Evolutionary conservation across 2,329 filamentous ascomycete genomes (phyloP).

Genomic region (Knoxdaviesia capensis): DNA sequence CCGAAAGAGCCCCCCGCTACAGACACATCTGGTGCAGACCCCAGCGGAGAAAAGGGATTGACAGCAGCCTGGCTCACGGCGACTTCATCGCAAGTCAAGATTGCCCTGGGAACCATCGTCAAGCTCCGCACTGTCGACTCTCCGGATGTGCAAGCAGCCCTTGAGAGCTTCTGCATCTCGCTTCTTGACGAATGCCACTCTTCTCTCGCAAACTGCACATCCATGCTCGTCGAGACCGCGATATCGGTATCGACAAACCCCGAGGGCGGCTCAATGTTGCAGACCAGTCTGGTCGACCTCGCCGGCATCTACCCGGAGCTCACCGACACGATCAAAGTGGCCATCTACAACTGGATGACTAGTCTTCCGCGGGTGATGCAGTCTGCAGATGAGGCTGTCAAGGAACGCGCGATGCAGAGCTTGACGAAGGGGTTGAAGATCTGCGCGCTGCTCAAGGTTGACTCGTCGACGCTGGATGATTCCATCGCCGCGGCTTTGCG

Average conservation of each 20-base stretch:
- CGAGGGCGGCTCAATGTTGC: constrained; percentile 14
- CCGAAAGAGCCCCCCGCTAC: too few species aligned
- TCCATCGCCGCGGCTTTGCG: constrained; percentile 48
- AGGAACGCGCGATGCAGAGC: constrained; percentile 51
- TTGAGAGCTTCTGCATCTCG: constrained; percentile 52
- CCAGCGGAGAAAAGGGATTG: constrained; percentile 15
- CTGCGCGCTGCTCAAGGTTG: constrained; percentile 39
- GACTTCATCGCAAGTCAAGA: constrained; percentile 61
- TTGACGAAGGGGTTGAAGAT: constrained; percentile 55
- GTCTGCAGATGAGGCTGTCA: constrained; percentile 59
- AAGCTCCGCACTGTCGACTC: constrained; percentile 55
- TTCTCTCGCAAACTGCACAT: constrained; percentile 47
- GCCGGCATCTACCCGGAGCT: constrained; percentile 41
- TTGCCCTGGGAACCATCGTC: constrained; percentile 60
- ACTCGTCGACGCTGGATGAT: constrained; percentile 46
- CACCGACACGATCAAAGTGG: constrained; percentile 43
- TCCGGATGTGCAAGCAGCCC: constrained; percentile 42
- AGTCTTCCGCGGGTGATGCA: constrained; percentile 71
- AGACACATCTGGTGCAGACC: too few species aligned
- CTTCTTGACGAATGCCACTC: constrained; percentile 61
- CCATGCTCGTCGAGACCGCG: constrained; percentile 63
- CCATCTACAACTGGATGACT: constrained; percentile 62
- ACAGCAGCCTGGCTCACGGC: constrained; percentile 53
- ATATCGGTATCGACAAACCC: constrained; percentile 37
- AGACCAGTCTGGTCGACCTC: constrained; percentile 38